Conservation (phyloP, 768 basidiomycete species). For the Russula abietina region DNA sequence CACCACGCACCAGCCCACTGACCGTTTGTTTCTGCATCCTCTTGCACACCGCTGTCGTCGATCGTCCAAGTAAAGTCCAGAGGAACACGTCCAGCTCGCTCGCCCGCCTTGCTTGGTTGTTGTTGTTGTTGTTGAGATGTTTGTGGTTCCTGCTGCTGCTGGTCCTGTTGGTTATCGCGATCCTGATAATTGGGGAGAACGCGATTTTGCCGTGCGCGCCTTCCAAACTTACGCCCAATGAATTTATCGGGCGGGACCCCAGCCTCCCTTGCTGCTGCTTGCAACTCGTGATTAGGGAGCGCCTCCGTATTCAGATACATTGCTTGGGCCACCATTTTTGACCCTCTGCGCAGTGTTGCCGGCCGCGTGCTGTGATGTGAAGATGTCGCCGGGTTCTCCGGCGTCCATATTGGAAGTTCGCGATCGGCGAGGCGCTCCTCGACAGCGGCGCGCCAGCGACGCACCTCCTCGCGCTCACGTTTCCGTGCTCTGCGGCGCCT, state of each 20-base stretch:
- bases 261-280: conserved; percentile 61
- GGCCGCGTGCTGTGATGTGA: neutral
- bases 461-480: conserved; percentile 41
- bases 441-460: conserved; percentile 57
- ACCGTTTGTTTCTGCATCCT: no score
- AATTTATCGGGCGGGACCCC: conserved; percentile 53
- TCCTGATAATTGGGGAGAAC: neutral
- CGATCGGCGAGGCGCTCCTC: conserved; percentile 53
- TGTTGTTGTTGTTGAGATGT: neutral
- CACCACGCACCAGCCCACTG: neutral
- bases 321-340: conserved; percentile 30
- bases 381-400: conserved; percentile 24
- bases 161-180: neutral
- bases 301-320: conserved; percentile 62
- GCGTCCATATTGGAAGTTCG: conserved; percentile 50
- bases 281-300: conserved; percentile 48
- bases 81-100: conserved; percentile 1
- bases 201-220: conserved; percentile 1
- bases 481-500: conserved; percentile 40
- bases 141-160: neutral
- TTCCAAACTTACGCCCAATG: conserved; percentile 24
- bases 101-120: neutral
- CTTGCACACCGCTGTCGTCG: neutral
- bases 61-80: conserved; percentile 16
- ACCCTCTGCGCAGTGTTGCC: conserved; percentile 16